These are phyloP conservation scores for Ailanthus altissimus DNA, from an alignment of 345 rosid species.

Conservation along the genomic window DNA sequence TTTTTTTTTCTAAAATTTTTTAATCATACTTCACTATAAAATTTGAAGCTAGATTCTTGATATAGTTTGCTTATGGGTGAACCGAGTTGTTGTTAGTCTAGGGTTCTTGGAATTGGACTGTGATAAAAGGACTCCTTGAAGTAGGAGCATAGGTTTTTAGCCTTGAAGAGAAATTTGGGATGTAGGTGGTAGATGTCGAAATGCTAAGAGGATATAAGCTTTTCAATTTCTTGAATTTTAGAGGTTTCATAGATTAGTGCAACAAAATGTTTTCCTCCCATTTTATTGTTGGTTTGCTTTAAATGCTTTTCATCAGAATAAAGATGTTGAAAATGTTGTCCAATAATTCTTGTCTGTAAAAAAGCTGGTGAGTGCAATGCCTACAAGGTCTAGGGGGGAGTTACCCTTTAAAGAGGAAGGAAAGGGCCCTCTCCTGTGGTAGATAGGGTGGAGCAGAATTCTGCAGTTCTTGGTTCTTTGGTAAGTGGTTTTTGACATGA, in stretches of 20 bases:
- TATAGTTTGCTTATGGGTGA: not conserved
- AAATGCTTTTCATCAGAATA: not conserved
- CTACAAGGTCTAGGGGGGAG: not conserved
- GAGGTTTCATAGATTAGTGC: not conserved
- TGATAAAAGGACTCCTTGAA: not conserved
- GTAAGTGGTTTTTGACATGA: not conserved
- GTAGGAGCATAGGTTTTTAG: not conserved
- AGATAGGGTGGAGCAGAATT: too few species aligned
- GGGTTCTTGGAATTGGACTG: not conserved
- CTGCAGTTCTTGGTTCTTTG: not conserved
- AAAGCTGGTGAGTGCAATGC: not conserved
- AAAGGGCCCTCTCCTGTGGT: too few species aligned
- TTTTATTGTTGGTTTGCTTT: not conserved
- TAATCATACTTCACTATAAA: not conserved
- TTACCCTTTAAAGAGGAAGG: not conserved
- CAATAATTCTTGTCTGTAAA: not conserved
- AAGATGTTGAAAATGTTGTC: not conserved
- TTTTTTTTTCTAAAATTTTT: too few species aligned
- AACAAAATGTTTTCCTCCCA: not conserved
- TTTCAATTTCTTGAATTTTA: not conserved
- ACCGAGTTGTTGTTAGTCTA: not conserved
- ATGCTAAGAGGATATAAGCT: not conserved
- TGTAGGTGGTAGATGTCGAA: not conserved
- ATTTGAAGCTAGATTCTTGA: not conserved
- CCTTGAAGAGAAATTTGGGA: not conserved